phyloP scores from a whole-genome alignment of 345 rosid genomes.

The Citrus hindsii region DNA sequence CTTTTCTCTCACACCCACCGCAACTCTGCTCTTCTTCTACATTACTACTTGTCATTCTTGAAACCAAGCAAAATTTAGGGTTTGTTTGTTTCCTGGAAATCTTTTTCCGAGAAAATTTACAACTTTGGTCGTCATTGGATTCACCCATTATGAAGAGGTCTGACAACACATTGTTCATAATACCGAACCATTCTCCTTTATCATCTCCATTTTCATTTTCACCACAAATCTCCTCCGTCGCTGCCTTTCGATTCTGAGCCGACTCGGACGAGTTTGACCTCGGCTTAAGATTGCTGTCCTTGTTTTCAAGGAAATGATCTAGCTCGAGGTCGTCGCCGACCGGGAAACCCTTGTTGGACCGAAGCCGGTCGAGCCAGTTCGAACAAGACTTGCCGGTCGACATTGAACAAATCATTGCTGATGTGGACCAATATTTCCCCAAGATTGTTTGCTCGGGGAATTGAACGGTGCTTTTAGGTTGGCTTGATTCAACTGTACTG shows the following conservation, averaged over 20 bases:
- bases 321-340: conserved; percentile 53
- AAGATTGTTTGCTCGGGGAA: conserved; percentile 4
- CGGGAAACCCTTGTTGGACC: conserved; percentile 75
- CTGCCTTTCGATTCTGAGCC: conserved; percentile 14
- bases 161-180: conserved; percentile 67
- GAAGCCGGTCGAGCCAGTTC: conserved; percentile 87
- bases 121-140: not conserved
- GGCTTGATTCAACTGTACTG: not conserved
- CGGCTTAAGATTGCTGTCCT: not conserved
- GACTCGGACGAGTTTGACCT: conserved; percentile 30
- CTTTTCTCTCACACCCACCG: conserved; percentile 15
- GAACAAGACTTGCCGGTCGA: conserved; percentile 52
- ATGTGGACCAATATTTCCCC: not conserved
- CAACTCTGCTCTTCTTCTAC: conserved; percentile 19
- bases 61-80: conserved; percentile 56
- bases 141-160: conserved; percentile 76
- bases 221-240: conserved; percentile 18
- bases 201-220: not conserved
- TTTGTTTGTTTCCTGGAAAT: conserved; percentile 69
- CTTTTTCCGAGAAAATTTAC: conserved; percentile 37
- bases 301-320: conserved; percentile 53
- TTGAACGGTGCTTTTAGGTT: not conserved
- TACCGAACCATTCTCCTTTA: conserved; percentile 48
- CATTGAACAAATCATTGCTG: conserved; percentile 61
- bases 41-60: conserved; percentile 11